These are phyloP conservation scores for Stephanodiscus triporus DNA, from an alignment of 108 stramenopile genomes.

Conservation along the genomic window DNA sequence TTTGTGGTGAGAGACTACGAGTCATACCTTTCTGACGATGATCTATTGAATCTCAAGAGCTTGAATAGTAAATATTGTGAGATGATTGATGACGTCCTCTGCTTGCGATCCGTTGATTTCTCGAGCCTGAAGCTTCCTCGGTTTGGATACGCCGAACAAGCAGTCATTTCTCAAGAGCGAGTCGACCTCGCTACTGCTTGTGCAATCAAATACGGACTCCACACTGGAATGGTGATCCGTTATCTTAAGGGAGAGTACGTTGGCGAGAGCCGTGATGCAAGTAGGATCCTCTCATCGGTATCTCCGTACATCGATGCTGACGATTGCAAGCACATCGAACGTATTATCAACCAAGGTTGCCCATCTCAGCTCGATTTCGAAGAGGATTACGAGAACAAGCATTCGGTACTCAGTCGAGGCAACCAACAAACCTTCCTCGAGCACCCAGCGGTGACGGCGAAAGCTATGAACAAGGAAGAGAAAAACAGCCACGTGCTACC, in stretches of 20 bases:
- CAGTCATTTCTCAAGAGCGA: neutral
- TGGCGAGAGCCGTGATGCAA: neutral
- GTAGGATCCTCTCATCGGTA: neutral
- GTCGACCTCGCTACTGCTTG: neutral
- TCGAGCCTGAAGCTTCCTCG: neutral
- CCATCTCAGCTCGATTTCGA: neutral
- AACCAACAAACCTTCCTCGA: slow-evolving; percentile 6
- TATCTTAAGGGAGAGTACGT: neutral
- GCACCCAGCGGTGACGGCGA: too few relatives aligned
- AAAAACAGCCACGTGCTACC: slow-evolving; percentile 16
- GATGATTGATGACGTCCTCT: neutral
- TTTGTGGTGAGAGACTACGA: too few relatives aligned
- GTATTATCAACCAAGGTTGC: slow-evolving; percentile 1
- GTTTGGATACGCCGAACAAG: neutral
- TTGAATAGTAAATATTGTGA: too few relatives aligned
- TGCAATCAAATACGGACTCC: neutral
- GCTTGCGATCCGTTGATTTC: neutral
- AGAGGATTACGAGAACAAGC: neutral
- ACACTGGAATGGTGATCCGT: too few relatives aligned
- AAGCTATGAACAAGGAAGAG: slow-evolving; percentile 24
- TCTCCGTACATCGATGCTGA: neutral
- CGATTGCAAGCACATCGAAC: neutral
- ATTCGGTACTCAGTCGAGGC: neutral
- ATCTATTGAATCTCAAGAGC: too few relatives aligned
- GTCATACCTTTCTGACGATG: too few relatives aligned